Base-by-base conservation (phyloP, 2,329 filamentous ascomycete species). In the Cladosporium sp. region DNA sequence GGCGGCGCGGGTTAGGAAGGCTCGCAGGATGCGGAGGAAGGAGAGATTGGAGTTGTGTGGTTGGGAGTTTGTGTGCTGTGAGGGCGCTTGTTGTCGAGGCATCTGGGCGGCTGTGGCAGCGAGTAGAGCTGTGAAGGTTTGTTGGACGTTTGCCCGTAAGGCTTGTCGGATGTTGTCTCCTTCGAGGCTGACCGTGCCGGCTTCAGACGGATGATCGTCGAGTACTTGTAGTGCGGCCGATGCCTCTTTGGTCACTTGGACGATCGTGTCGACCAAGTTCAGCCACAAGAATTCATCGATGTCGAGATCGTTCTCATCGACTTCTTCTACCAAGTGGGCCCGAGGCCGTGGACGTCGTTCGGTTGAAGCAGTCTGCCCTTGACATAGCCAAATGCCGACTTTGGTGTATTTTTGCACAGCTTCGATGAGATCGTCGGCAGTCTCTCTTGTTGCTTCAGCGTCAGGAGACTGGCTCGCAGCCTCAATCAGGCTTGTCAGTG, bases 381-480 rank as follows among this genome's bases (percentile, higher is more conserved):
- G 90, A 67, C 94, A 97, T 12, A 99, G 79, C 94, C 94, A 99
- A 52, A 96, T 93, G 14, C 95, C 94, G 1, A 99, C 90, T 63
- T 92, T 88, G 1, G 88, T 86, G 74, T 96, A 97, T 71, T 96
- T 97, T 61, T 95, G 87, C 17, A 99, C 77, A 0, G 88, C 86
- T 59, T 85, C 83, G 3, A 96, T 80, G 1, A 96, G 80, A 59
- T 92, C 88, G 58, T 88, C 84, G 0, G 88, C 84, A 0, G 88
- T 84, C 62, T 88, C 84, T 60, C 86, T 83, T 2, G 87, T 81
- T 50, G 80, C 82, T 1, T 77, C 74, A 1, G 80, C 76, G 58
- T 88, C 82, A 1, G 80, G 79, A 28, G 82, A 81, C 0, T 85
- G 80, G 4, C 78, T 75, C 0, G 80, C 79, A 12, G 83, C 85